Base-by-base conservation (phyloP, 1,284 basidiomycete species). In the Ceratobasidium sp. region DNA sequence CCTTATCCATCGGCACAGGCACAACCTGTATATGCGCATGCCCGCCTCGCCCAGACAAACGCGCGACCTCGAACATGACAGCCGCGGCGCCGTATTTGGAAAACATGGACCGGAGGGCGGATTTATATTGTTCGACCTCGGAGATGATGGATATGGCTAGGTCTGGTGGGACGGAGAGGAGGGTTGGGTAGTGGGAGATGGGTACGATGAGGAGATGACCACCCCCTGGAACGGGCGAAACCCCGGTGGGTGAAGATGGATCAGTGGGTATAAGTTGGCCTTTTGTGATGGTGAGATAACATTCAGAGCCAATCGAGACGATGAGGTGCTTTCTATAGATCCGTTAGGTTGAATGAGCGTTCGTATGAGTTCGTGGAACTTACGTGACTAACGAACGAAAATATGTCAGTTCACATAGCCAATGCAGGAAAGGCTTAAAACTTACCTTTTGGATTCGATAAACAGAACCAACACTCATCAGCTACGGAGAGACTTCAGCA, bases 391-490 rank as follows among this genome's bases (percentile, higher is more conserved):
- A 16, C 23, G 12, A 50, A 55, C 14, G 23, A 18, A 27, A n/a
- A n/a, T n/a, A n/a, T n/a, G n/a, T n/a, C n/a, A n/a, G n/a, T n/a
- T n/a, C n/a, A n/a, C n/a, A n/a, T n/a, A n/a, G 33, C 23, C 20
- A 20, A 60, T 18, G 8, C 23, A 65, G 73, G 52, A 14, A 44
- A n/a, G 10, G 64, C 68, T 48, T 6, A 44, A 46, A 16, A 85
- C 91, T 80, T 83, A 94, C 93, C 93, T 92, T 91, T 93, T 0
- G 96, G 96, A 83, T 98, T 98, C 66, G 95, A 96, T 75, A 98
- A 83, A 84, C 96, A 98, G 87, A 98, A 98, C 96, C 96, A 98
- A 84, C 96, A 97, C 85, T 95, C 93, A 79, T 93, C 92, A 79
- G 94, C 94, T 95, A 81, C n/a, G 74, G 71, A 23, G 48, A 66